Conservation (phyloP, 164 flowering plant species). For the Cinnamomum chago region DNA sequence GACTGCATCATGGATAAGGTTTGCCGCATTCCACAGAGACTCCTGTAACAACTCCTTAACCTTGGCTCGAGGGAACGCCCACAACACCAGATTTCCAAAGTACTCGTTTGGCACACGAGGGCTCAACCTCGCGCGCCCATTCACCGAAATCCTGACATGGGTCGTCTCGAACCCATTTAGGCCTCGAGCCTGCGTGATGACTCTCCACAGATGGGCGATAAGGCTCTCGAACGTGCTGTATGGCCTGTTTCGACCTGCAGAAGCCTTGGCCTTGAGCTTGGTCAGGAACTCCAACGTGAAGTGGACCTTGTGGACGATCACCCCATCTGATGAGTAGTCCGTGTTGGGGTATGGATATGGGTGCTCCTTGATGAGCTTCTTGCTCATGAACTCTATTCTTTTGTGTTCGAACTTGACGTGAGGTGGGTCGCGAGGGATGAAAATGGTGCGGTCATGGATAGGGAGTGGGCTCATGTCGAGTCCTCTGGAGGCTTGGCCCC, state of each 20-base stretch:
- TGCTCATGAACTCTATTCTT: slow-evolving; percentile 22
- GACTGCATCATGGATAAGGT: slow-evolving; percentile 24
- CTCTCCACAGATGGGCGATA: slow-evolving; percentile 34
- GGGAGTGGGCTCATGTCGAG: slow-evolving; percentile 22
- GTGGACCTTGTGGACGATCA: slow-evolving; percentile 9
- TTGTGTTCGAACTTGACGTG: slow-evolving; percentile 18
- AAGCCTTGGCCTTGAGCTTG: no score
- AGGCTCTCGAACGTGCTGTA: slow-evolving; percentile 32
- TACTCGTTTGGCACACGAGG: no score
- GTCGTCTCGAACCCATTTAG: slow-evolving; percentile 17
- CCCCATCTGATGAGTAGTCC: slow-evolving; percentile 18
- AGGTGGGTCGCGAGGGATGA: slow-evolving; percentile 29
- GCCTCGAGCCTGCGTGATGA: slow-evolving; percentile 23
- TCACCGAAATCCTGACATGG: slow-evolving; percentile 21
- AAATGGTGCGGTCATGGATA: slow-evolving; percentile 23
- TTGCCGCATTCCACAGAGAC: slow-evolving; percentile 21
- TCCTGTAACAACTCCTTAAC: slow-evolving; percentile 24
- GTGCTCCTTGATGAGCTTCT: slow-evolving; percentile 8
- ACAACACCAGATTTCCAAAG: slow-evolving; percentile 20
- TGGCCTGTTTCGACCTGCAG: slow-evolving; percentile 3
- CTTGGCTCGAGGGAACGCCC: slow-evolving; percentile 30
- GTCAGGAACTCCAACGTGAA: background rate
- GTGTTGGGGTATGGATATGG: slow-evolving; percentile 16
- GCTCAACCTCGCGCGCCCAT: slow-evolving; percentile 26
- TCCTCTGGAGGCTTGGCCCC: slow-evolving; percentile 29